phyloP scores from a whole-genome alignment of 2,329 filamentous ascomycete species.

The Pseudogymnoascus sp. region DNA sequence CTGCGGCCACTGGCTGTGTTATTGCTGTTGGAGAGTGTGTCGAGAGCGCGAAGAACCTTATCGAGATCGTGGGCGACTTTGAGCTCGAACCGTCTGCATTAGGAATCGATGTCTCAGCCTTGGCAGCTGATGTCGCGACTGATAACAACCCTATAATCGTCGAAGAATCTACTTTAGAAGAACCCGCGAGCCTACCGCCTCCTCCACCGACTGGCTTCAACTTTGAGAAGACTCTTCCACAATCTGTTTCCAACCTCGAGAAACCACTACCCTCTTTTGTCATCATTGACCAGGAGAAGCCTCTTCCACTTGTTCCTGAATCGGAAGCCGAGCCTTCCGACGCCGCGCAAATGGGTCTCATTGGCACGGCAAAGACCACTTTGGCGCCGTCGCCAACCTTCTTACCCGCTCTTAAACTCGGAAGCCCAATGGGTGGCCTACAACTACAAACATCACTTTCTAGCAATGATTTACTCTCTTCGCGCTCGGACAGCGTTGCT shows the following conservation, averaged over 20 bases:
- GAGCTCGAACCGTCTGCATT: slow-evolving; percentile 57
- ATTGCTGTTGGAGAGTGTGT: slow-evolving; percentile 87
- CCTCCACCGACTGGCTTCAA: slow-evolving; percentile 29
- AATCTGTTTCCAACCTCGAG: neutral
- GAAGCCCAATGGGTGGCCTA: neutral
- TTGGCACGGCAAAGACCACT: slow-evolving; percentile 2
- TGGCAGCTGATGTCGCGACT: neutral
- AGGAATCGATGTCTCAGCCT: slow-evolving; percentile 41
- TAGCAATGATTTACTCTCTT: slow-evolving; percentile 29
- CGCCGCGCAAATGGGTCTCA: neutral
- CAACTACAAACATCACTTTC: neutral
- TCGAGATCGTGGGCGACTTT: slow-evolving; percentile 86
- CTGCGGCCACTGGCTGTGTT: slow-evolving; percentile 79
- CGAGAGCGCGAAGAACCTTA: slow-evolving; percentile 71
- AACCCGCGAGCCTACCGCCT: slow-evolving; percentile 32
- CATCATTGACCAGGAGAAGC: slow-evolving; percentile 52
- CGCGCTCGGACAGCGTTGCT: slow-evolving; percentile 60
- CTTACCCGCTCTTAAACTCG: neutral
- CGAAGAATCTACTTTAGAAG: slow-evolving; percentile 12
- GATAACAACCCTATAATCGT: neutral
- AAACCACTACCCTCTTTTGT: slow-evolving; percentile 21
- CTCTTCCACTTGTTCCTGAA: slow-evolving; percentile 55
- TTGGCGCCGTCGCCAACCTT: slow-evolving; percentile 1
- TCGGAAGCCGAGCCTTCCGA: neutral
- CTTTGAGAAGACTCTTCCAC: neutral